These are phyloP conservation scores for Telfairia occidentalis DNA, from an alignment of 331 rosid genomes.

Conservation along the genomic window DNA sequence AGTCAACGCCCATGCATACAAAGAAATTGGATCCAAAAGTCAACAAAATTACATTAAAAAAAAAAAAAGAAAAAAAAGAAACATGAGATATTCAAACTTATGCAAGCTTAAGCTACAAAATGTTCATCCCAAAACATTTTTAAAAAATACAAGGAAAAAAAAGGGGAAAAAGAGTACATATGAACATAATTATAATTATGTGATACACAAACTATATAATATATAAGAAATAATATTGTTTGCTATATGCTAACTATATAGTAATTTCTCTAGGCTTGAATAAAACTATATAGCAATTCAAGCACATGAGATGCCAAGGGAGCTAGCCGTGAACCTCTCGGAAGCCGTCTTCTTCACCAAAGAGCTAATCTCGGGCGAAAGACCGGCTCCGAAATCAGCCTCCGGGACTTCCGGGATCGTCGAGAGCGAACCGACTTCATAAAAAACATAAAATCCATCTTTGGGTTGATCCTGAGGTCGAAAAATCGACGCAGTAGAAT, in stretches of 20 bases:
- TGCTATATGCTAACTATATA: not conserved
- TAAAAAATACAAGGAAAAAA: not conserved
- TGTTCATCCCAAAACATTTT: not conserved
- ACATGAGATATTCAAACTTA: not conserved
- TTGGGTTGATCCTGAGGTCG: constrained; percentile 26
- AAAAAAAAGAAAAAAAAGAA: not conserved
- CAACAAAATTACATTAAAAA: not conserved
- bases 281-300: constrained; percentile 3
- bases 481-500: constrained; percentile 10
- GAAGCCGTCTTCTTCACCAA: constrained; percentile 41
- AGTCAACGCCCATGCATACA: not conserved
- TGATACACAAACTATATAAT: not conserved
- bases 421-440: constrained; percentile 51
- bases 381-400: constrained; percentile 23
- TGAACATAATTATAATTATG: not conserved
- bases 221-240: not conserved
- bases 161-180: not conserved
- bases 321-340: constrained; percentile 34
- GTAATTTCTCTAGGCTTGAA: not conserved
- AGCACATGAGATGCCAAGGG: constrained; percentile 57
- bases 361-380: constrained; percentile 53
- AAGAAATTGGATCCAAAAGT: not conserved
- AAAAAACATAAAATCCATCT: constrained; percentile 45
- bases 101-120: not conserved
- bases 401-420: constrained; percentile 62